These are phyloP conservation scores for Botrytis tulipae DNA, from an alignment of 2,329 filamentous ascomycete species.

Conservation along the genomic window DNA sequence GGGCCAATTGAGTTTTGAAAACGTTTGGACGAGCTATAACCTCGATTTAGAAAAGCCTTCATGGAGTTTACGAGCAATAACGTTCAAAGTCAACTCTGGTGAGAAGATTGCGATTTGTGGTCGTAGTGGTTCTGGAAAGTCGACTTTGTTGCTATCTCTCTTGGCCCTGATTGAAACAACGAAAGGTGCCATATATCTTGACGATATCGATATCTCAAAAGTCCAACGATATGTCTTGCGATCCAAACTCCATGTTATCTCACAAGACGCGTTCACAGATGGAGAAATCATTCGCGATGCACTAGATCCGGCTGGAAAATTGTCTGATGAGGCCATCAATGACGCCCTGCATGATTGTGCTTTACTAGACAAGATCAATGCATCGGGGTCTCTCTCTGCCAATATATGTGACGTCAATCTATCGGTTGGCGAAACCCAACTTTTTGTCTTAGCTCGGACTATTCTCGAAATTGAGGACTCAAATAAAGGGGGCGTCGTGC, in stretches of 20 bases:
- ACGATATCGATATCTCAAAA: neutral
- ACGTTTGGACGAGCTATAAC: neutral
- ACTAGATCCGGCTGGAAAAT: neutral
- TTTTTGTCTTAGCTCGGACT: neutral
- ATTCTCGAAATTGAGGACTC: neutral
- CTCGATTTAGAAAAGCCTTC: neutral
- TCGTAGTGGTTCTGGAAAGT: constrained; percentile 37
- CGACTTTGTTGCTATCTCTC: neutral
- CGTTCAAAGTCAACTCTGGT: constrained; percentile 46
- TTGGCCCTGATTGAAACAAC: neutral
- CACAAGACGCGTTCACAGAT: constrained; percentile 2
- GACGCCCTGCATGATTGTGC: neutral
- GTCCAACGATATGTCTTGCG: neutral
- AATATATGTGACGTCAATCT: neutral
- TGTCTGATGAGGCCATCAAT: neutral
- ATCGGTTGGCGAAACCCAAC: neutral
- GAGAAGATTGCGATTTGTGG: constrained; percentile 53
- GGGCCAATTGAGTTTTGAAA: constrained; percentile 26
- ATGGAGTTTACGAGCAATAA: constrained; percentile 31
- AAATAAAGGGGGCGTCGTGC: neutral
- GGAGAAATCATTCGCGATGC: neutral
- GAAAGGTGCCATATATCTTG: neutral
- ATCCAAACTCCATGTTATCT: constrained; percentile 1
- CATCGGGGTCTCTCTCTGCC: neutral
- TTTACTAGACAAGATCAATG: neutral